Conservation (phyloP, 1,284 basidiomycete species). For the Thecaphora thlaspeos region DNA sequence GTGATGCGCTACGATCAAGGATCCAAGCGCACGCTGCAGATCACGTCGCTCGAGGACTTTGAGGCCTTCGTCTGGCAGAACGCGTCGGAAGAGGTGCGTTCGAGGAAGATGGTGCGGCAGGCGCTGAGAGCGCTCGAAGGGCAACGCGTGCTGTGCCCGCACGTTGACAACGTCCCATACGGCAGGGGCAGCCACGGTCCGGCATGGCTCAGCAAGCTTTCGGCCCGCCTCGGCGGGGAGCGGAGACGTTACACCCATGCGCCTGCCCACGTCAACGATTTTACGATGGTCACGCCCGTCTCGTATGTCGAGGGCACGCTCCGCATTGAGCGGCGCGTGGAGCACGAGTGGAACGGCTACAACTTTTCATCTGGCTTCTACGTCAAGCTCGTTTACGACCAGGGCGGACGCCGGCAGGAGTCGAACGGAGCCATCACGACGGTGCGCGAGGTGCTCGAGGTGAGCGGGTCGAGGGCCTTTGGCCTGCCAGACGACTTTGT, state of each 20-base stretch:
- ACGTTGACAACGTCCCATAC: constrained; percentile 65
- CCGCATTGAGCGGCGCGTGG: constrained; percentile 65
- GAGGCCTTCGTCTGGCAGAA: constrained; percentile 70
- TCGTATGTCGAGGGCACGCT: constrained; percentile 64
- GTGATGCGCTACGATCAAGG: constrained; percentile 71
- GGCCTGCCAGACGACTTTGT: constrained; percentile 71
- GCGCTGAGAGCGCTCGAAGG: constrained; percentile 71
- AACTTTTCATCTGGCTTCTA: constrained; percentile 65
- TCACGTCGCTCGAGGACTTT: constrained; percentile 64
- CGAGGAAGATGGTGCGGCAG: constrained; percentile 67
- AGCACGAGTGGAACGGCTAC: constrained; percentile 66
- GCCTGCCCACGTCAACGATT: not conserved
- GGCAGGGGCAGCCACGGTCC: constrained; percentile 24
- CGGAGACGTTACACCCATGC: constrained; percentile 11
- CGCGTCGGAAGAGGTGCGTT: constrained; percentile 62
- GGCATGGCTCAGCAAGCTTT: constrained; percentile 14
- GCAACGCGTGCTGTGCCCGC: constrained; percentile 68
- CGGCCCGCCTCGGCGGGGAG: not conserved
- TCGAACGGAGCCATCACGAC: constrained; percentile 31
- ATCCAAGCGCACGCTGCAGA: constrained; percentile 59
- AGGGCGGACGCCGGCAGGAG: constrained; percentile 45
- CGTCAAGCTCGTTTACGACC: constrained; percentile 66
- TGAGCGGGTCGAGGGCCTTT: constrained; percentile 64
- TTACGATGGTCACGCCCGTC: constrained; percentile 58
- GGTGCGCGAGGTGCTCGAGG: constrained; percentile 60